Evolutionary conservation across 495 filamentous ascomycete genomes (phyloP).

Genomic region (Massariosphaeria phaeospora): DNA sequence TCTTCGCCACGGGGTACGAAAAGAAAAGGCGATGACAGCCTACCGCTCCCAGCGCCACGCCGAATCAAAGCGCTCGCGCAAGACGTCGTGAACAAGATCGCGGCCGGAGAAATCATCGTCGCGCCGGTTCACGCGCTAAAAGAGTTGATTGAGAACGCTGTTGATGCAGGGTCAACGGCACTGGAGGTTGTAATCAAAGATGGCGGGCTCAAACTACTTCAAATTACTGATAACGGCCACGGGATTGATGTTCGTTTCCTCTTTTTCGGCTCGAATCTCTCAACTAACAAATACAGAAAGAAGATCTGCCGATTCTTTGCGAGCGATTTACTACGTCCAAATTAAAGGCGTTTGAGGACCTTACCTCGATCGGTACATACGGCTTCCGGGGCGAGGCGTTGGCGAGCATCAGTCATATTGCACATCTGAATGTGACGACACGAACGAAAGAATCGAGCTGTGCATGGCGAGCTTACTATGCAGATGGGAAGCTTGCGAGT

Average conservation of each 20-base stretch:
- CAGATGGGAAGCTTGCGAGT: slow-evolving; percentile 74
- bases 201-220: slow-evolving; percentile 91
- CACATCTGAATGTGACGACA: slow-evolving; percentile 90
- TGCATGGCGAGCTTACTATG: slow-evolving; percentile 85
- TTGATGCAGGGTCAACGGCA: slow-evolving; percentile 90
- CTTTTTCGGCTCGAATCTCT: background rate
- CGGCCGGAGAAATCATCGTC: slow-evolving; percentile 98
- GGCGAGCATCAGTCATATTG: slow-evolving; percentile 98
- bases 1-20: slow-evolving; percentile 30
- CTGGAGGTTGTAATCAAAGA: slow-evolving; percentile 92
- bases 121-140: slow-evolving; percentile 96
- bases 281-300: slow-evolving; percentile 39
- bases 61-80: slow-evolving; percentile 86
- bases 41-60: slow-evolving; percentile 47
- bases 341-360: slow-evolving; percentile 89
- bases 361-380: slow-evolving; percentile 87
- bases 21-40: slow-evolving; percentile 29
- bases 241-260: slow-evolving; percentile 74
- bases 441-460: slow-evolving; percentile 84
- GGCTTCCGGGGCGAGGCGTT: slow-evolving; percentile 96
- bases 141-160: slow-evolving; percentile 95
- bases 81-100: slow-evolving; percentile 98
- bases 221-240: slow-evolving; percentile 97
- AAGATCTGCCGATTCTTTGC: slow-evolving; percentile 89
- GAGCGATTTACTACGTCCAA: slow-evolving; percentile 98